Conservation (phyloP, 805 yeast species). For the Metschnikowia sp. region DNA sequence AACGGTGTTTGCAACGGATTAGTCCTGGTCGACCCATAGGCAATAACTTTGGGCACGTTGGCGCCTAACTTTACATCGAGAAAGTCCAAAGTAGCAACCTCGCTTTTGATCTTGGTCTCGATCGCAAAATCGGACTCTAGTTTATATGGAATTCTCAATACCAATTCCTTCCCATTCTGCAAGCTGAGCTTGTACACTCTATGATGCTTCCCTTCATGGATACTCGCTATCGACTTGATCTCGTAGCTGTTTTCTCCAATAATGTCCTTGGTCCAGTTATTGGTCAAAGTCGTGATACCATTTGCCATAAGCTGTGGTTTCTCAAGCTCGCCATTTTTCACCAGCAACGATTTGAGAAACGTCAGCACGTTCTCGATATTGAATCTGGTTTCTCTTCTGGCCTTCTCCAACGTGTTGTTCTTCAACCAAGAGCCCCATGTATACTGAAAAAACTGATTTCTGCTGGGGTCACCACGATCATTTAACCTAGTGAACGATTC, state of each 20-base stretch:
- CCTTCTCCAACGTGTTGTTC: slow-evolving; percentile 72
- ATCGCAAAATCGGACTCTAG: slow-evolving; percentile 64
- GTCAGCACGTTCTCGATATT: slow-evolving; percentile 72
- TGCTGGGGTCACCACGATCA: slow-evolving; percentile 62
- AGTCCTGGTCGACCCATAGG: slow-evolving; percentile 57
- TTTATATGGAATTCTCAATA: slow-evolving; percentile 83
- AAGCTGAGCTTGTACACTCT: slow-evolving; percentile 74
- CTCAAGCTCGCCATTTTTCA: slow-evolving; percentile 22
- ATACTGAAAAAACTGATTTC: slow-evolving; percentile 76
- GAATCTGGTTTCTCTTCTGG: slow-evolving; percentile 73
- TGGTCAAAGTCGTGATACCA: slow-evolving; percentile 43
- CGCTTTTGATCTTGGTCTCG: slow-evolving; percentile 71
- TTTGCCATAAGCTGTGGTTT: slow-evolving; percentile 40
- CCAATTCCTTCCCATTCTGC: slow-evolving; percentile 56
- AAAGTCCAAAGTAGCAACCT: slow-evolving; percentile 92
- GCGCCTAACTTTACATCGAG: slow-evolving; percentile 59
- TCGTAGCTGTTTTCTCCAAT: slow-evolving; percentile 45
- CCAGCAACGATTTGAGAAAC: slow-evolving; percentile 46
- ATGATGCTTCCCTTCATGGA: slow-evolving; percentile 94
- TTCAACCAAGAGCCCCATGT: slow-evolving; percentile 95
- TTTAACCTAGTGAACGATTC: slow-evolving; percentile 52
- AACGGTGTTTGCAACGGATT: slow-evolving; percentile 74
- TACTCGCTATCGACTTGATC: slow-evolving; percentile 69
- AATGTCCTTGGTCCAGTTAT: slow-evolving; percentile 42
- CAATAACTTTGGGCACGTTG: slow-evolving; percentile 69